A percentile compares a stretch with the other conserved stretches of the same genome.
Conservation (phyloP, 345 rosid species). For the Lepidium didymum region DNA sequence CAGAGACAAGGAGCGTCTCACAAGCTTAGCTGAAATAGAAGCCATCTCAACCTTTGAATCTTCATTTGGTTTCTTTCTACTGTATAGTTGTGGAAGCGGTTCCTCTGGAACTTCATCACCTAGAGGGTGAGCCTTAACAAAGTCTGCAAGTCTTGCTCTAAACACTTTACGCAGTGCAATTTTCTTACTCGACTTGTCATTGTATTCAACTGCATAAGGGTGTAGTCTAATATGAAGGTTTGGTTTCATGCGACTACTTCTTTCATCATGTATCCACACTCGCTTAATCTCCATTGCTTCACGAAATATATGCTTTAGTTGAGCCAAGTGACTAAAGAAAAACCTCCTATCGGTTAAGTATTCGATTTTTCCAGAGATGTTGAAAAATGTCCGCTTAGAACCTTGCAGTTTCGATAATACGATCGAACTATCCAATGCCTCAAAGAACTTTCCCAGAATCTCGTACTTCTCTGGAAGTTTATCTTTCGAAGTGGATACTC, state of each 20-base stretch:
- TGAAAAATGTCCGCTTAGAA: constrained; percentile 44
- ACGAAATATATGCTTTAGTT: constrained; percentile 64
- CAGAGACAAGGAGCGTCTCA: constrained; percentile 48
- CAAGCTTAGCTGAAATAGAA: constrained; percentile 36
- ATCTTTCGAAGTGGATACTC: not conserved
- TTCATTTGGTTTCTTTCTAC: constrained; percentile 17
- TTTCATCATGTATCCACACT: constrained; percentile 55
- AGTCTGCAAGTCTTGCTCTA: constrained; percentile 46
- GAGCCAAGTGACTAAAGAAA: constrained; percentile 57
- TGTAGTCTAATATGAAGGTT: constrained; percentile 58
- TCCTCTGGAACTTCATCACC: constrained; percentile 71
- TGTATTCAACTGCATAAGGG: constrained; percentile 36
- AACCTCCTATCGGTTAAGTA: constrained; percentile 78
- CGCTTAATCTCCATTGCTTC: constrained; percentile 69
- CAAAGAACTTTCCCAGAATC: constrained; percentile 52
- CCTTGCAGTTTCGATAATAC: constrained; percentile 46
- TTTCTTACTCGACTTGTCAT: constrained; percentile 31
- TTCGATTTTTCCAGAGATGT: constrained; percentile 49
- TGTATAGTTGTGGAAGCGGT: constrained; percentile 64
- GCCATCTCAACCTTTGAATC: constrained; percentile 9
- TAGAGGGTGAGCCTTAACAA: constrained; percentile 54
- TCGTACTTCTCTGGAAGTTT: constrained; percentile 49
- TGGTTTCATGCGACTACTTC: constrained; percentile 65
- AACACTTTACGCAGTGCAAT: constrained; percentile 50
- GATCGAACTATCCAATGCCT: constrained; percentile 56